Conservation (phyloP, 495 filamentous ascomycete genomes). For the Lindgomyces ingoldianus region DNA sequence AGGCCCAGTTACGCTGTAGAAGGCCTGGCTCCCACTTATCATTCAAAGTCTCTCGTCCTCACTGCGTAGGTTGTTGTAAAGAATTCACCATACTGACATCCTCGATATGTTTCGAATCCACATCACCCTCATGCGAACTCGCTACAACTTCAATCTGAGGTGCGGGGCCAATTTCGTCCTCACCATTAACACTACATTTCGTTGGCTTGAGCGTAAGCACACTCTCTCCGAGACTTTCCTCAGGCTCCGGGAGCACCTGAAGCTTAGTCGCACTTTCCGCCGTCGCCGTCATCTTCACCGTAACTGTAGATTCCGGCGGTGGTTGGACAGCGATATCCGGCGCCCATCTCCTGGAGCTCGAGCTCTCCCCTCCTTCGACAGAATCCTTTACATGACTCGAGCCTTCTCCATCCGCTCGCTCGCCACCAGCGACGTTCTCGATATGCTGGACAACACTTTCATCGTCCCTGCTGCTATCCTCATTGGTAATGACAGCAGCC, state of each 20-base stretch:
- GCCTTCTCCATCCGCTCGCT: not conserved
- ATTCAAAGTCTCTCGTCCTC: conserved; percentile 1
- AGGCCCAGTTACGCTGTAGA: too few species aligned
- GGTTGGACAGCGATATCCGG: conserved; percentile 26
- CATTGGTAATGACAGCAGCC: conserved; percentile 77
- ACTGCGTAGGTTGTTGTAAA: conserved; percentile 22
- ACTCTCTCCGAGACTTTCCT: conserved; percentile 21
- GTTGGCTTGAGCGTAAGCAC: conserved; percentile 30
- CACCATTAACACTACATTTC: conserved; percentile 25
- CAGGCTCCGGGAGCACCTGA: not conserved
- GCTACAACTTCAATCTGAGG: conserved; percentile 24
- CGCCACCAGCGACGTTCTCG: conserved; percentile 30
- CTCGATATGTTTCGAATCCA: conserved; percentile 41
- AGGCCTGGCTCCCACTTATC: too few species aligned
- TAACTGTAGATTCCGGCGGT: conserved; percentile 1
- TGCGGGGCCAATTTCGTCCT: conserved; percentile 35
- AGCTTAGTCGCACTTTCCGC: too few species aligned
- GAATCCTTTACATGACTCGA: not conserved
- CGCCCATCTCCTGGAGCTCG: conserved; percentile 33
- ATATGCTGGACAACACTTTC: conserved; percentile 34
- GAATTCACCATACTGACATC: conserved; percentile 38
- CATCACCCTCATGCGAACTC: conserved; percentile 7
- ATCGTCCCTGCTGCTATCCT: conserved; percentile 52
- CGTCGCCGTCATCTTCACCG: too few species aligned
- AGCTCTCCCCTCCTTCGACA: conserved; percentile 7